A percentile compares a stretch with the other conserved stretches of the same genome.
Conservation (phyloP, 257 asterid genomes). For the Penstemon newberryi region DNA sequence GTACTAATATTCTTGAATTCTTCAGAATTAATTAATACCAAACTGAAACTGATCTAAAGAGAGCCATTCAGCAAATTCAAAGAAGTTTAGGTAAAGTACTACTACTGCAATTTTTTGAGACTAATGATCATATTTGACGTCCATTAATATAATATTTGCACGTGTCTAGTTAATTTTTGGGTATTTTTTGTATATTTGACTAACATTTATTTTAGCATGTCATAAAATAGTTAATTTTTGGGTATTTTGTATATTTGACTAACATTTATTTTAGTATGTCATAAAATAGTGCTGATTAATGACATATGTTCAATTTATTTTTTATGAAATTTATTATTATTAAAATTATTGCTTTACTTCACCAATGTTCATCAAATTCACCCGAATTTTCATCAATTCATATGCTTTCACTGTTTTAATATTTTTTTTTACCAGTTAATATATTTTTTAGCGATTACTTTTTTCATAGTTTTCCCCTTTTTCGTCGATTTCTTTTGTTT, state of each 20-base stretch:
- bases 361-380: too few species aligned
- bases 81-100: conserved; percentile 52
- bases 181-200: neutral
- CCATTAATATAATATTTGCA: neutral
- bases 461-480: too few species aligned
- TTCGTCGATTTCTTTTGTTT: too few species aligned
- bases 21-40: conserved; percentile 10
- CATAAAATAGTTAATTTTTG: too few species aligned
- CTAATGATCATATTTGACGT: conserved; percentile 33
- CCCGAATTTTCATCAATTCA: too few species aligned
- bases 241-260: neutral
- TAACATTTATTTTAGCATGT: conserved; percentile 22
- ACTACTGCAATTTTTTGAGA: conserved; percentile 28
- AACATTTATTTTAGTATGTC: too few species aligned
- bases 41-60: conserved; percentile 44
- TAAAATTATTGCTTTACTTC: too few species aligned
- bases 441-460: too few species aligned
- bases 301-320: neutral
- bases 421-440: too few species aligned
- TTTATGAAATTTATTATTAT: conserved; percentile 38
- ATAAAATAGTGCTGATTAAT: too few species aligned
- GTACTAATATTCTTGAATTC: conserved; percentile 7
- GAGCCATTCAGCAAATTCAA: conserved; percentile 72
- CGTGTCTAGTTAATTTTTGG: too few species aligned
- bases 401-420: too few species aligned